Percentiles rank a stretch among this genome's conserved stretches.
These are phyloP conservation scores for Calocybe gangraenosa DNA, from an alignment of 768 basidiomycete genomes.

Conservation along the genomic window DNA sequence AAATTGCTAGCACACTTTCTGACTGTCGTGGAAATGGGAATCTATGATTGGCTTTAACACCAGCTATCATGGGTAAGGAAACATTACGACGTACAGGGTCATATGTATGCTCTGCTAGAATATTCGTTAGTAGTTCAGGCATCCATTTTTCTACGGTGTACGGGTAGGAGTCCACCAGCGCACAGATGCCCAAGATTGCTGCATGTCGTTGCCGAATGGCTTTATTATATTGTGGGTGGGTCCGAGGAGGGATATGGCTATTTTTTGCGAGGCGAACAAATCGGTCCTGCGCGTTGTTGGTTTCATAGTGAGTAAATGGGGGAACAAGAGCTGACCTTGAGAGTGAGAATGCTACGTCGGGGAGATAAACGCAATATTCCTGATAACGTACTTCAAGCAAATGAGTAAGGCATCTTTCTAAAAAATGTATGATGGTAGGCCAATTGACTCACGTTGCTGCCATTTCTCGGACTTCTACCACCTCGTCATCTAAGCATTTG, in stretches of 20 bases:
- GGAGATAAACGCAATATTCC: conserved; percentile 82
- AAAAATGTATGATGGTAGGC: no score
- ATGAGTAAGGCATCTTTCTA: neutral
- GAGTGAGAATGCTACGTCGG: conserved; percentile 65
- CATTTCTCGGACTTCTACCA: conserved; percentile 88
- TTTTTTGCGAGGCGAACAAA: conserved; percentile 73
- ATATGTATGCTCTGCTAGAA: conserved; percentile 79
- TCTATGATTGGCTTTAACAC: conserved; percentile 29
- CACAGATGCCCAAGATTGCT: conserved; percentile 91
- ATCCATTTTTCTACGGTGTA: conserved; percentile 75
- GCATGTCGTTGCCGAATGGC: conserved; percentile 81
- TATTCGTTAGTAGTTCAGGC: conserved; percentile 37
- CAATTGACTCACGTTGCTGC: conserved; percentile 62
- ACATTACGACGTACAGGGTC: conserved; percentile 56
- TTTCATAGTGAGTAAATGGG: neutral
- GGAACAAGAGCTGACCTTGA: conserved; percentile 48
- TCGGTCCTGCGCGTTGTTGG: conserved; percentile 52
- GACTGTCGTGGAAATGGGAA: conserved; percentile 83
- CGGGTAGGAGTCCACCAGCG: conserved; percentile 90
- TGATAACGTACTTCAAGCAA: conserved; percentile 56
- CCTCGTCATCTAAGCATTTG: conserved; percentile 79
- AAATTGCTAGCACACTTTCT: conserved; percentile 77
- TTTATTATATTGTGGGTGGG: conserved; percentile 61
- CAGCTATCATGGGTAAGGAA: conserved; percentile 11
- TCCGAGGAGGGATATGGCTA: conserved; percentile 59